Base-by-base conservation (phyloP, 2,329 filamentous ascomycete species). In the Monilinia laxa region DNA sequence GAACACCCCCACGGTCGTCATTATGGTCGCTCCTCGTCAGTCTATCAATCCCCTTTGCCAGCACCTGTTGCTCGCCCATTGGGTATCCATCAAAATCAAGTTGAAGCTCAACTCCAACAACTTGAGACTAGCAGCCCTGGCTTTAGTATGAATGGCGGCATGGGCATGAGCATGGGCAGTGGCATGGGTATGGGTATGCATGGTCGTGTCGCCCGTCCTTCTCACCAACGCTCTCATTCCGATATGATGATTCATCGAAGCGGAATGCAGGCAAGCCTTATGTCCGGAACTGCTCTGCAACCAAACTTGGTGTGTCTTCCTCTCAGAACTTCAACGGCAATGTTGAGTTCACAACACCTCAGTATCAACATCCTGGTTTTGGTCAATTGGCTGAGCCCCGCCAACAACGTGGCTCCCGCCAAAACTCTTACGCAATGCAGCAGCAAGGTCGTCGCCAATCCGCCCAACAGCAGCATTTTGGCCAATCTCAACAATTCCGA, bases 181-280 rank as follows among this genome's bases (percentile, higher is more conserved):
- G 40, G 23, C 2, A 60, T 66, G 64, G n/a, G n/a, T 20, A 38
- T 25, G n/a, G 31, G 31, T 23, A 60, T 51, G 9, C 58, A 51
- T 12, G n/a, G n/a, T 38, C 47, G 56, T 31, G 38, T 18, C 23
- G 40, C 31, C 52, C 64, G 64, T 35, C 67, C 68, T 45, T 45
- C 66, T 20, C 75, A 76, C 62, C 70, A 72, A 47, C 71, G 75
- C 28, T 75, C 74, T n/a, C 73, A 71, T 35, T 76, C 75, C 7
- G 74, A 76, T 57, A 67, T 75, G 38, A 63, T 53, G 3, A 7
- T 40, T 18, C 20, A 42, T 42, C 42, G 58, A 56, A 51, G n/a
- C 42, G 38, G 40, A 12, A 66, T 62, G 12, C 56, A 66, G 38
- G 31, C 31, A 38, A 62, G 59, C 12, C 18, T 47, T 10, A 54